phyloP scores from a whole-genome alignment of 257 asterid species.

The Sherardia arvensis region DNA sequence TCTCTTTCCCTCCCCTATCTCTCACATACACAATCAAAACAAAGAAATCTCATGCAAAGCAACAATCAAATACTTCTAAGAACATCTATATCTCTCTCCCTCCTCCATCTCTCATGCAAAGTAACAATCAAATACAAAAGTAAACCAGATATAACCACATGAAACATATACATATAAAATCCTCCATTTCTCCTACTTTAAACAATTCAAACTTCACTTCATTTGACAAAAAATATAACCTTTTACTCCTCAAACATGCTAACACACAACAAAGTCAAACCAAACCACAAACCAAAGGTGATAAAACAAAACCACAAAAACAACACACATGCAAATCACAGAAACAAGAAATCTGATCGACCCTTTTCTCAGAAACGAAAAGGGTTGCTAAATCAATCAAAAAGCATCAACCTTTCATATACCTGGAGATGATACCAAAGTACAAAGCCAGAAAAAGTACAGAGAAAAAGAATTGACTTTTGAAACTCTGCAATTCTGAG shows the following conservation, averaged over 20 bases:
- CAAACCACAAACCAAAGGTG: background rate
- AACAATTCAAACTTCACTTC: constrained; percentile 1
- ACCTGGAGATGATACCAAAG: constrained; percentile 7
- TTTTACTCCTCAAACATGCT: background rate
- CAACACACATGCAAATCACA: background rate
- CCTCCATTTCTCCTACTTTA: background rate
- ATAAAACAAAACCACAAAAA: background rate
- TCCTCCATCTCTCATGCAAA: background rate
- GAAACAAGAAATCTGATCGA: background rate
- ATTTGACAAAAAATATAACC: background rate
- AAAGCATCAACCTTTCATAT: constrained; percentile 4
- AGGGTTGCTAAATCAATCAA: background rate
- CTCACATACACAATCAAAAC: background rate
- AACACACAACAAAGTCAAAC: background rate
- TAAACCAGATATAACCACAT: background rate
- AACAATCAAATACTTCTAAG: background rate
- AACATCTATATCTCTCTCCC: no score
- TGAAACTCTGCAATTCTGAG: background rate
- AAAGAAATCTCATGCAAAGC: background rate
- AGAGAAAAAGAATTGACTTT: background rate
- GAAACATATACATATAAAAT: background rate
- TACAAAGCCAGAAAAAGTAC: background rate
- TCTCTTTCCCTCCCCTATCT: background rate
- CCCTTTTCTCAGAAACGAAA: background rate
- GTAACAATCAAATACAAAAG: background rate